A percentile compares a stretch with the other conserved stretches of the same genome.
These are phyloP conservation scores for Salvia hispanica DNA, from an alignment of 257 asterid genomes.

Conservation along the genomic window DNA sequence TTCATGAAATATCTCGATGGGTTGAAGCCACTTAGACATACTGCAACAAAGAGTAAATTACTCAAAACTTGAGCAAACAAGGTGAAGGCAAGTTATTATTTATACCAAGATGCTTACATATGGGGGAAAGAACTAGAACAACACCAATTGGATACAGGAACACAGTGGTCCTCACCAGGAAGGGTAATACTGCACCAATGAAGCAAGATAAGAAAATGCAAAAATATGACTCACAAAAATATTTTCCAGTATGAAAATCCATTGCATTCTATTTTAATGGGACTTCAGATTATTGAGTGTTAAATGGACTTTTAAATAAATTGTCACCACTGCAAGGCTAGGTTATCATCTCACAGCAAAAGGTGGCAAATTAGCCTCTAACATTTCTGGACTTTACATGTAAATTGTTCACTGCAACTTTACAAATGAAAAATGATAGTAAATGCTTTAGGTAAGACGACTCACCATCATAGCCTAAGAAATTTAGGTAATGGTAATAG, in stretches of 20 bases:
- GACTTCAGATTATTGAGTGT: background rate
- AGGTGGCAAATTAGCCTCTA: background rate
- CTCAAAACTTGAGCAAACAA: background rate
- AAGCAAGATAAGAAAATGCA: background rate
- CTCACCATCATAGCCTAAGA: constrained; percentile 96
- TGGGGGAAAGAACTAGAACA: constrained; percentile 81
- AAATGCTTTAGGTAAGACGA: constrained; percentile 19
- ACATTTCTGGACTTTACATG: background rate
- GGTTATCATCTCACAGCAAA: background rate
- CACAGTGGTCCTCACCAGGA: constrained; percentile 96
- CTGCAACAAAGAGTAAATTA: constrained; percentile 47
- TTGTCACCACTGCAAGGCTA: background rate
- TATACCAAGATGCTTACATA: constrained; percentile 42
- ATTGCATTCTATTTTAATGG: background rate
- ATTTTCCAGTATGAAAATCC: constrained; percentile 3
- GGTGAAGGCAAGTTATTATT: background rate
- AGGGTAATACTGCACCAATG: constrained; percentile 78
- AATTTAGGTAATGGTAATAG: constrained; percentile 94
- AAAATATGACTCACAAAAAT: background rate
- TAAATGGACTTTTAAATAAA: background rate
- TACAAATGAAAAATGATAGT: background rate
- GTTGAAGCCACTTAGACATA: constrained; percentile 82
- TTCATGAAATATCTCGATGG: constrained; percentile 94
- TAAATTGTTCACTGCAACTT: background rate
- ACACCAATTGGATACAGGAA: constrained; percentile 92